These are phyloP conservation scores for Podospora australis DNA, from an alignment of 495 filamentous ascomycete genomes.

Conservation along the genomic window DNA sequence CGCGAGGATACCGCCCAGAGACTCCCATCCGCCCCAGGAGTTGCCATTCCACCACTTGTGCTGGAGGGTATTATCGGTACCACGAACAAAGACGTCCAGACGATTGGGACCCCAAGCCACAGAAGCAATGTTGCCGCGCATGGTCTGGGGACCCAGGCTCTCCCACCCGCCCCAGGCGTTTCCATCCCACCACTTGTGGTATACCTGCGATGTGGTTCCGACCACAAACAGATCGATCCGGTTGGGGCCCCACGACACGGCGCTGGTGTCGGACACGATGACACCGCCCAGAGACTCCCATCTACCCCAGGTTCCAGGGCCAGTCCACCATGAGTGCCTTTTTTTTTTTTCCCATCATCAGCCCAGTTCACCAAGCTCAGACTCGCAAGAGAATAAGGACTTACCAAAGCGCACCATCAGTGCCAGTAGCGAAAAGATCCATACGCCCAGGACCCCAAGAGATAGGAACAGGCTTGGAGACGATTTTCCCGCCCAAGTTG, in stretches of 20 bases:
- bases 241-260: not conserved
- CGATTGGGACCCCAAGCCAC: conserved; percentile 16
- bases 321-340: not conserved
- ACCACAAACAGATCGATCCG: not conserved
- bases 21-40: conserved; percentile 23
- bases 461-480: not conserved
- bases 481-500: not conserved
- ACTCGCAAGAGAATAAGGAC: not conserved
- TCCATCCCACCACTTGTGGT: conserved; percentile 30
- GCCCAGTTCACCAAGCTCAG: not conserved
- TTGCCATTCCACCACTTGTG: conserved; percentile 31
- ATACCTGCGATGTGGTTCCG: not conserved
- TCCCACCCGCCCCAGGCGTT: conserved; percentile 15
- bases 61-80: conserved; percentile 11
- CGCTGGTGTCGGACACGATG: not conserved
- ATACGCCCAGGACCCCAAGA: not conserved
- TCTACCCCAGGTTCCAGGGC: conserved; percentile 15
- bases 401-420: not conserved
- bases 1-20: conserved; percentile 18
- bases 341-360: not conserved
- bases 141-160: conserved; percentile 18
- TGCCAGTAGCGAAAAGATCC: not conserved
- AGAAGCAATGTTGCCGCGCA: conserved; percentile 12
- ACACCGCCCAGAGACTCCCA: not conserved
- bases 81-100: conserved; percentile 26